Evolutionary conservation across 352 stramenopile species (phyloP), one percentile per base, ranked within the genome.

Genomic region (Phytophthora europaea): DNA sequence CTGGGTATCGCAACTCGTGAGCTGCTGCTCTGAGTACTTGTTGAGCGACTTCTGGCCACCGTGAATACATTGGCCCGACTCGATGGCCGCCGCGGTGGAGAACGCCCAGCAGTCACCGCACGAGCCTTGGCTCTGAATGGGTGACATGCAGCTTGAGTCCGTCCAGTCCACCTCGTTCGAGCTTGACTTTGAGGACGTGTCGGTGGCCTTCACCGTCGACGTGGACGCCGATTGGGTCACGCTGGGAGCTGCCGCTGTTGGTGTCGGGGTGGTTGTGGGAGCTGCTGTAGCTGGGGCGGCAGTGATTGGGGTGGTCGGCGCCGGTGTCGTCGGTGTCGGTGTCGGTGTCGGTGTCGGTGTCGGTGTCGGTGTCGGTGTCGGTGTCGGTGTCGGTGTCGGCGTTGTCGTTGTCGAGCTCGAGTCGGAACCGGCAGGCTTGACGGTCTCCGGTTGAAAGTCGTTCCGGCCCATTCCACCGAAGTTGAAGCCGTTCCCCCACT

Each of bases 91-190:
- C 4, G 95, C 89, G 0, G 95, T 96, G 10, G 96, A 98, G 84
- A 99, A 99, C 3, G 96, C 93, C 97, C 98, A 99, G 87, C 98
- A 99, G 8, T 93, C 97, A 58, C 98, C 97, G 75, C 98, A 99
- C 10, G 87, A 71, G 6, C 95, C 98, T 75, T 99, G 98, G 79
- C 99, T 98, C 63, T 99, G 98, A n/a, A 99, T 75, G 3, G 63
- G 64, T 6, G 77, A 83, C 38, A 91, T 67, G 31, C 78, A 88
- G 12, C 50, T 70, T 12, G 81, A 86, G 40, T 62, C 52, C 45
- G 81, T 83, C 84, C 80, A 87, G 70, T 87, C 77, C 45, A 87
- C 70, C 26, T 90, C 87, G 8, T 81, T 88, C 16, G 72, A 82
- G 51, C 51, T 74, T 10, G 66, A 76, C 13, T 72, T 63, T 4